Evolutionary conservation across 2,329 filamentous ascomycete species (phyloP), one percentile per base, ranked within the genome.

Genomic region (Colletotrichum eleusines): DNA sequence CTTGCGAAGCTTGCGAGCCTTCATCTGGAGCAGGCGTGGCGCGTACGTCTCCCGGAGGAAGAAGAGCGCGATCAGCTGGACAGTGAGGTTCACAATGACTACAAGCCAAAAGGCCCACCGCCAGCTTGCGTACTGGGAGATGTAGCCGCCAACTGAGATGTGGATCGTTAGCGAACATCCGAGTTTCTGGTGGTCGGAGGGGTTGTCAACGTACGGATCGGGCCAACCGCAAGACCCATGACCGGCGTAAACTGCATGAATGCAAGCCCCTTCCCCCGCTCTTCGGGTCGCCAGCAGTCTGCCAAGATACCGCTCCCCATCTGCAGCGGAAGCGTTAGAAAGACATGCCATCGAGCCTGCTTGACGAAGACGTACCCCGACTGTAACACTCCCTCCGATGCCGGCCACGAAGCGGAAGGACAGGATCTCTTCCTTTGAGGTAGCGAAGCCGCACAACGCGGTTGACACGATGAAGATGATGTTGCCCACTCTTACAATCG

Each of bases 381-480:
- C 79, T 4, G 87, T 84, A 0, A 87, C 88, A 72, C 86, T 88
- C 0, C 88, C 89, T 23, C 85, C 85, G 23, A 88, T 79, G 0
- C 85, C 85, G 5, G 84, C 80, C 0, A 88, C 72, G 51, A 87
- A 84, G 0, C 86, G 79, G 16, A 82, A 79, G 0, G 79, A 81
- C 14, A 87, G 83, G 3, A 88, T 75, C 8, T 81, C 57, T 7
- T 78, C 77, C 63, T 84, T 80, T 3, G 79, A 77, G 1, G 73
- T 77, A 5, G 84, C 77, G 62, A 83, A 82, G 3, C 83, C 81
- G 67, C 84, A 86, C 16, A 80, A 87, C 18, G 84, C 74, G 40
- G 77, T 82, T 46, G 80, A 82, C 9, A 71, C 72, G 23, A 80
- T 70, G 74, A 78, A 82, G 33, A 78, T 63, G n/a, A 78, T 35